Percentiles rank a stretch among this genome's conserved stretches.
These are phyloP conservation scores for Ottelia alismoides DNA, from an alignment of 106 monocot species.

Conservation along the genomic window DNA sequence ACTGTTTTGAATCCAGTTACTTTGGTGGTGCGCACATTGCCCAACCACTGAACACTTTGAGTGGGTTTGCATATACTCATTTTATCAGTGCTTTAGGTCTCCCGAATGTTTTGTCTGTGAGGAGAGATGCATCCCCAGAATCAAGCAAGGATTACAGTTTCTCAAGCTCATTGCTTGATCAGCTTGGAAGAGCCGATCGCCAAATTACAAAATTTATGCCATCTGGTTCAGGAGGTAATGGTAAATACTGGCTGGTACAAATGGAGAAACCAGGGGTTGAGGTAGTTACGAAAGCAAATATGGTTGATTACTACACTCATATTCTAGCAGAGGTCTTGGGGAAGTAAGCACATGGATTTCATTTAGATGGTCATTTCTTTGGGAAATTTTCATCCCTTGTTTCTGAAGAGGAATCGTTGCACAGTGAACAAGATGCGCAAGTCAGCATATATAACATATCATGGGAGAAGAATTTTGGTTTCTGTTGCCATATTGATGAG, in stretches of 20 bases:
- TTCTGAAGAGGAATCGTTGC: too few species aligned
- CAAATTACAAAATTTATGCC: constrained; percentile 17
- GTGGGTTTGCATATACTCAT: too few species aligned
- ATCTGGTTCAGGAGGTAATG: constrained; percentile 12
- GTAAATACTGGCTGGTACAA: constrained; percentile 57
- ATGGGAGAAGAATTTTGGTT: constrained; percentile 77
- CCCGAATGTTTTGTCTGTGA: constrained; percentile 50
- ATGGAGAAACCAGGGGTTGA: constrained; percentile 81
- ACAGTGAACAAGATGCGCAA: constrained; percentile 85
- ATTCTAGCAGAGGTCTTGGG: constrained; percentile 71
- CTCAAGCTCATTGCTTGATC: constrained; percentile 6
- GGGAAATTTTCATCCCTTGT: too few species aligned
- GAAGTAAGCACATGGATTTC: constrained; percentile 60
- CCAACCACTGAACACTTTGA: too few species aligned
- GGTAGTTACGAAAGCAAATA: constrained; percentile 83
- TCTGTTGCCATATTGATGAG: constrained; percentile 88
- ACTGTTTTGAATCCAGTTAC: too few species aligned
- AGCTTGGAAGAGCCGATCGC: constrained; percentile 15
- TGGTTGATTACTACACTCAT: constrained; percentile 72
- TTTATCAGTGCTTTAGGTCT: too few species aligned
- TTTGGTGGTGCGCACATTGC: too few species aligned
- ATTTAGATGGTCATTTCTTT: too few species aligned
- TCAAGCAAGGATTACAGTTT: constrained; percentile 22
- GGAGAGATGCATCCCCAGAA: constrained; percentile 32
- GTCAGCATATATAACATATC: constrained; percentile 78